A percentile compares a stretch with the other conserved stretches of the same genome.
These are phyloP conservation scores for Coniferiporia weirii DNA, from an alignment of 1,284 basidiomycete genomes.

Conservation along the genomic window DNA sequence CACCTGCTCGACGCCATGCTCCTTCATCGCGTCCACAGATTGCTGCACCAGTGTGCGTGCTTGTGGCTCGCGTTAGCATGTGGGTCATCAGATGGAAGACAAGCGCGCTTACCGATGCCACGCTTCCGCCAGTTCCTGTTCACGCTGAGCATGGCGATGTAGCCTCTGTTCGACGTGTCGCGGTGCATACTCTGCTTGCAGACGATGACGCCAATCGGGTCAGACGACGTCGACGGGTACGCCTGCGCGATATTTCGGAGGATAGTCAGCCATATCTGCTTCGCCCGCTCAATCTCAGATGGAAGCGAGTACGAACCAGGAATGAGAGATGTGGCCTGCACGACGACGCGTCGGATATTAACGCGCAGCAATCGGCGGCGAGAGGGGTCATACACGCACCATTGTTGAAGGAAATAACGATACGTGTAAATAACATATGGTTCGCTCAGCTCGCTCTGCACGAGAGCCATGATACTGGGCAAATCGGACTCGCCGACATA, in stretches of 20 bases:
- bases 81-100: constrained; percentile 23
- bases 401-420: constrained; percentile 51
- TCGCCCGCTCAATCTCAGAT: too few relatives aligned
- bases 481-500: constrained; percentile 37
- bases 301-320: constrained; percentile 51
- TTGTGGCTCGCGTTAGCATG: constrained; percentile 28
- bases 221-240: constrained; percentile 46
- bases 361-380: not conserved
- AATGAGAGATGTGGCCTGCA: constrained; percentile 90
- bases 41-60: constrained; percentile 75
- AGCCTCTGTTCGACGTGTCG: constrained; percentile 78
- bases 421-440: constrained; percentile 52
- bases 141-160: constrained; percentile 97
- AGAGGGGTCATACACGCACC: constrained; percentile 32
- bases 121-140: constrained; percentile 74
- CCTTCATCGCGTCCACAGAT: constrained; percentile 78
- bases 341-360: not conserved
- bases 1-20: constrained; percentile 80
- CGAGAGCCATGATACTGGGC: constrained; percentile 35
- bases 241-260: constrained; percentile 36
- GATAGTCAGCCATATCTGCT: too few relatives aligned
- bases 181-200: constrained; percentile 91
- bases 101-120: constrained; percentile 75
- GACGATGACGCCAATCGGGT: constrained; percentile 86
- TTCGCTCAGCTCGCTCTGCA: constrained; percentile 47